phyloP scores from a whole-genome alignment of 2,329 filamentous ascomycete species.

The Metarhizium robertsii region DNA sequence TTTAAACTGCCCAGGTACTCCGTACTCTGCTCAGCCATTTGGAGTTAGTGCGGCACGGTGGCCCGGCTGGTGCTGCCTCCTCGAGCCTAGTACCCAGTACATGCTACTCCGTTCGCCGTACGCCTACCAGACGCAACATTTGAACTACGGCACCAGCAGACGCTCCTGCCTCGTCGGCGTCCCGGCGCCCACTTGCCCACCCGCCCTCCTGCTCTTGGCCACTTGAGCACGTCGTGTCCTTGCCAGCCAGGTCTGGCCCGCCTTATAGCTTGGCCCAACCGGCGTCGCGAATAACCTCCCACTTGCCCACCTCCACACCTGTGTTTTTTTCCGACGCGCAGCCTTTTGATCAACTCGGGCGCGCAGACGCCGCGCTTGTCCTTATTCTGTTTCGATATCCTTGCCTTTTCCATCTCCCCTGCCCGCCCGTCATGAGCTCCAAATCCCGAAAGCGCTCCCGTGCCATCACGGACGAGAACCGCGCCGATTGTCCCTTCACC shows the following conservation, averaged over 20 bases:
- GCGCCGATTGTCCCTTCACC: constrained; percentile 47
- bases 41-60: too few relatives aligned
- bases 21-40: too few relatives aligned
- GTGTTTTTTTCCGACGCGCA: background rate
- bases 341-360: constrained; percentile 1
- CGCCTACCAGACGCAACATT: too few relatives aligned
- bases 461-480: constrained; percentile 37
- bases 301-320: constrained; percentile 1
- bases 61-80: too few relatives aligned
- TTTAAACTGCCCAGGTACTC: too few relatives aligned
- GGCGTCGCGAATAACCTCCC: constrained; percentile 8
- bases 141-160: too few relatives aligned
- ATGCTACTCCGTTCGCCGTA: too few relatives aligned
- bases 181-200: too few relatives aligned
- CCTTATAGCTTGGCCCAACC: constrained; percentile 1
- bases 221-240: too few relatives aligned
- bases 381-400: background rate
- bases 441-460: constrained; percentile 42
- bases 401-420: constrained; percentile 2
- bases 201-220: too few relatives aligned
- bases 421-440: constrained; percentile 15
- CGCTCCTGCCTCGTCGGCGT: too few relatives aligned
- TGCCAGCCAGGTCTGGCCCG: background rate
- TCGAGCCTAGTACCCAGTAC: too few relatives aligned
- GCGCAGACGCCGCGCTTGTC: constrained; percentile 2